Evolutionary conservation across 2,329 filamentous ascomycete species (phyloP), one percentile per base, ranked within the genome.

Genomic region (Pseudogymnoascus sp.): DNA sequence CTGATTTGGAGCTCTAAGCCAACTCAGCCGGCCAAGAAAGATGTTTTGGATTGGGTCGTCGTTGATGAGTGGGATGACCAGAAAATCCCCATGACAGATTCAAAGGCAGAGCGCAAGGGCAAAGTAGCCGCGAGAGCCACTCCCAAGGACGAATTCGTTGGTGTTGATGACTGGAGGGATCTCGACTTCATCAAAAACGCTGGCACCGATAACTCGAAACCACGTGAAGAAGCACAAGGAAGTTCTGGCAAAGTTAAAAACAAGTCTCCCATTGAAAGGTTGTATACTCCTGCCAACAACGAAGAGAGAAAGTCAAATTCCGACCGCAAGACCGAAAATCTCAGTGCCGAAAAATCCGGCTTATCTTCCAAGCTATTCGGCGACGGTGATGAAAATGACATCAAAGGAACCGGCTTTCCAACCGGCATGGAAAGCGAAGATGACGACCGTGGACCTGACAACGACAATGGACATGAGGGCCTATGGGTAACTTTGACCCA

Each of bases 401-500:
- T 72, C 14, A 40, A 25, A 28, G 52, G 5, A 21, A n/a, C 28
- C n/a, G n/a, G n/a, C n/a, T n/a, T n/a, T n/a, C n/a, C n/a, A n/a
- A n/a, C n/a, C 5, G 28, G 31, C 18, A 33, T 31, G 31, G 55
- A 69, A 40, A 63, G 67, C 35, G 65, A 63, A 12, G 38, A 64
- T 21, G 64, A 68, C 16, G 31, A 59, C 11, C 31, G 38, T 61
- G 61, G 18, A 33, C 7, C 43, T 14, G 63, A 45, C 5, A n/a
- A 63, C 61, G 69, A 72, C 16, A 76, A 80, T 38, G 78, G 80
- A 11, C 87, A 87, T 66, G 87, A 95, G 69, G 93, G 92, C 1
- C 83, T 99, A 4, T 97, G 92, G 92, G 91, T 99, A n/a, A 96
- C 95, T 6, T 85, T 99, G 62, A 95, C 91, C 0, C 95, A 93